phyloP scores from a whole-genome alignment of 805 yeast species.

The Dipodascus albidus region DNA sequence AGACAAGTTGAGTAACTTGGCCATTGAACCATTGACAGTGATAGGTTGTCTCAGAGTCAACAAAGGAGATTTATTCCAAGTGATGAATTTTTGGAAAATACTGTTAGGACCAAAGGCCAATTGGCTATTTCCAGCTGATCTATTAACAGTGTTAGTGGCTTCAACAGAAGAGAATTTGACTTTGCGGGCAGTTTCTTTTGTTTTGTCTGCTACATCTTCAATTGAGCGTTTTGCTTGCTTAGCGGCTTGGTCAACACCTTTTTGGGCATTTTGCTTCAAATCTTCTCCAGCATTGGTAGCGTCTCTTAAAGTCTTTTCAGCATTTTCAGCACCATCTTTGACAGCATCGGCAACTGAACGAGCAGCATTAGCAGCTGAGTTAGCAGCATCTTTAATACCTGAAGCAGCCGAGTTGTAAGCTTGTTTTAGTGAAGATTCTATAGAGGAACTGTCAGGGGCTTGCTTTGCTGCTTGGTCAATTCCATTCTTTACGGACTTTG shows the following conservation, averaged over 20 bases:
- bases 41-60: too few relatives aligned
- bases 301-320: not conserved
- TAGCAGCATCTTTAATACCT: not conserved
- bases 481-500: not conserved
- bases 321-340: not conserved
- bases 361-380: not conserved
- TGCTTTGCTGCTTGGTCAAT: not conserved
- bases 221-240: not conserved
- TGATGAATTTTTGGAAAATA: too few relatives aligned
- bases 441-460: not conserved
- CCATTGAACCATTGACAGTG: too few relatives aligned
- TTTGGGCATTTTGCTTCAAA: not conserved
- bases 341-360: not conserved
- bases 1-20: too few relatives aligned
- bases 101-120: too few relatives aligned
- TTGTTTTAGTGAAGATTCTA: not conserved
- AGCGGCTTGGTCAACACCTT: not conserved
- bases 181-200: not conserved
- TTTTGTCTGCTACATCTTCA: too few relatives aligned
- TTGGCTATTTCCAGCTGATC: too few relatives aligned
- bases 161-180: not conserved
- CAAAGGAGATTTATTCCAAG: too few relatives aligned
- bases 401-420: not conserved
- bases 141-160: not conserved
- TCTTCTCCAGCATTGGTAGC: not conserved